Evolutionary conservation across 352 stramenopile species (phyloP).

Genomic region (Aphanomyces invadans): DNA sequence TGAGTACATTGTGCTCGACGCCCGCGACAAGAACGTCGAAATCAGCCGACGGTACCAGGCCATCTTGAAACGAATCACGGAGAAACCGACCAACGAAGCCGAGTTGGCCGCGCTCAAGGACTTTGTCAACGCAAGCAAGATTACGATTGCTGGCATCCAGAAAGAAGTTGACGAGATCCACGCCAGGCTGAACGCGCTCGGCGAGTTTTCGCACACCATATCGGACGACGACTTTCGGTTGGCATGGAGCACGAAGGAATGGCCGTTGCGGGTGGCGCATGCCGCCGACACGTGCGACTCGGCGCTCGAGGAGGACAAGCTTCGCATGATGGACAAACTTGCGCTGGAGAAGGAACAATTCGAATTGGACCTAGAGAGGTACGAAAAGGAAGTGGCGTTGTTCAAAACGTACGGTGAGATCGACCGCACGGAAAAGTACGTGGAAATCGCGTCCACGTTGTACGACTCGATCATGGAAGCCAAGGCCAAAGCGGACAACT

Average conservation of each 20-base stretch:
- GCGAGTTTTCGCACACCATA: slow-evolving; percentile 82
- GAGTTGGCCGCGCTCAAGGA: slow-evolving; percentile 85
- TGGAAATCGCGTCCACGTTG: slow-evolving; percentile 76
- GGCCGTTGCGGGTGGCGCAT: slow-evolving; percentile 70
- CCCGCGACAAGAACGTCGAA: slow-evolving; percentile 72
- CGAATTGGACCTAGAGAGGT: slow-evolving; percentile 76
- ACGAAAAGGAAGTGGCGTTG: slow-evolving; percentile 80
- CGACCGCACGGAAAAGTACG: slow-evolving; percentile 83
- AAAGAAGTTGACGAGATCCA: slow-evolving; percentile 71
- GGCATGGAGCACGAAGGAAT: slow-evolving; percentile 85
- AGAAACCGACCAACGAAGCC: slow-evolving; percentile 89
- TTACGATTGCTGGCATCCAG: slow-evolving; percentile 60
- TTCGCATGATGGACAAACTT: slow-evolving; percentile 91
- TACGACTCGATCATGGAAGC: slow-evolving; percentile 88
- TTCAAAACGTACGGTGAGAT: slow-evolving; percentile 87
- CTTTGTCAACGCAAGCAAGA: slow-evolving; percentile 81
- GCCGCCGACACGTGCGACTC: slow-evolving; percentile 81
- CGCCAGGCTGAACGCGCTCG: slow-evolving; percentile 52
- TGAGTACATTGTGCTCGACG: slow-evolving; percentile 67
- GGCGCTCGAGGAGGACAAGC: slow-evolving; percentile 86
- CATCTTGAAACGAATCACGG: slow-evolving; percentile 83
- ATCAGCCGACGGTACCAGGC: slow-evolving; percentile 85
- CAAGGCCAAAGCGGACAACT: slow-evolving; percentile 85
- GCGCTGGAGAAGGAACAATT: slow-evolving; percentile 87
- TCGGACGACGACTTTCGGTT: slow-evolving; percentile 83